Evolutionary conservation across 1,284 basidiomycete genomes (phyloP), one percentile per base, ranked within the genome.

Genomic region (Ceratobasidium sp.): DNA sequence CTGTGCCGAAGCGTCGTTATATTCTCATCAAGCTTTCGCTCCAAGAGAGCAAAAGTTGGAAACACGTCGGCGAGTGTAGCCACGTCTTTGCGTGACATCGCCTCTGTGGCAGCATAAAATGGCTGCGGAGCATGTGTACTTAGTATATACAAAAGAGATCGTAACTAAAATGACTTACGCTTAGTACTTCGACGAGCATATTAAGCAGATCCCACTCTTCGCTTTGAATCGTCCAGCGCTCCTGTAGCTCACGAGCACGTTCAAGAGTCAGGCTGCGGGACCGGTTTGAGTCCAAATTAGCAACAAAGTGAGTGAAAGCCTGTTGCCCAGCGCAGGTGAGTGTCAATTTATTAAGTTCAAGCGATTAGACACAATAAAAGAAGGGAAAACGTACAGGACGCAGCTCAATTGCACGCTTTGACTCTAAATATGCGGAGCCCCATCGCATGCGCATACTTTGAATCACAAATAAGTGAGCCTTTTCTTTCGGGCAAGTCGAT

Each of bases 331-430:
- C 15, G n/a, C n/a, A n/a, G n/a, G n/a, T n/a, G n/a, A n/a, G n/a
- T n/a, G n/a, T n/a, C n/a, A n/a, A 62, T 28, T 28, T 23, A 62
- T 9, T 20, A 6, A 62, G 38, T 62, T 40, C 20, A 62, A 20
- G 20, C 13, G 28, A 9, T 62, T 33, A 62, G 26, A 10, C 1
- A 20, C 7, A 12, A 62, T 17, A 10, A 7, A 13, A 40, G 59
- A 62, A 62, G 6, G 10, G 23, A 28, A 33, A 62, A 33, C 59
- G 28, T 33, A 62, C 59, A n/a, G 26, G 38, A 6, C 59, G 59
- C 26, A 62, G 59, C 38, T 62, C n/a, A 62, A 62, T 28, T 40
- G n/a, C 59, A 62, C 59, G 59, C 59, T 62, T 62, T 40, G 38
- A 7, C 28, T 62, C 26, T 10, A 33, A 9, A 20, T 9, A 28